Evolutionary conservation across 2,329 filamentous ascomycete genomes (phyloP), one percentile per base, ranked within the genome.

Genomic region (Tolypocladium pustulatum): DNA sequence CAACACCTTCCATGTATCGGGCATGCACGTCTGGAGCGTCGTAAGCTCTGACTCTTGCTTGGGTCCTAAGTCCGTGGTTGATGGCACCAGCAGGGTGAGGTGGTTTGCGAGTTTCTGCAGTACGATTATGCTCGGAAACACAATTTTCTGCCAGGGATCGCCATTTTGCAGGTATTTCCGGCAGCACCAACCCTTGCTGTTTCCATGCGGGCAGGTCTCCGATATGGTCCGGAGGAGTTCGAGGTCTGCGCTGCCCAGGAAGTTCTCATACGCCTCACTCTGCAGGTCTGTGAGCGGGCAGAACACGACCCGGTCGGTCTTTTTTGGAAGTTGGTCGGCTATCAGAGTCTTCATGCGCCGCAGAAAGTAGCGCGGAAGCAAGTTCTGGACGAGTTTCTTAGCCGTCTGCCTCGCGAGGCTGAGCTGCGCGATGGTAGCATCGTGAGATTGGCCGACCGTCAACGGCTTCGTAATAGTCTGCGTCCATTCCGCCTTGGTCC

Each of bases 311-410:
- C 88, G 85, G 70, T 99, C 94, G 38, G 84, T 92, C 78, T 99
- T 99, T 73, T 91, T 96, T 0, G 94, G 94, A 9, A 99, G 78
- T 68, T 99, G 93, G 67, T 96, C 79, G 0, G 91, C 91, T 61
- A 99, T 96, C 20, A 97, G 77, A 0, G 87, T 86, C 76, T 99
- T 99, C 84, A 96, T 94, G 2, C 94, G 86, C 1, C 94, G 88
- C 2, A 97, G 79, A 65, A 99, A 97, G 71, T 96, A 95, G 17
- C 85, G 84, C 0, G 94, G 94, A 3, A 99, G 79, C 0, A 99
- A 82, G 59, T 96, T 95, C 40, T 92, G 79, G 0, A 93, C 90
- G 3, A 99, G 82, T 64, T 91, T 89, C 65, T 88, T 84, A 0
- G 94, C 94, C 1, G 90, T 95, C 63, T 85, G 86, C 54, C 94